These are phyloP conservation scores for Psilocybe tampanensis DNA, from an alignment of 768 basidiomycete genomes.

Conservation along the genomic window DNA sequence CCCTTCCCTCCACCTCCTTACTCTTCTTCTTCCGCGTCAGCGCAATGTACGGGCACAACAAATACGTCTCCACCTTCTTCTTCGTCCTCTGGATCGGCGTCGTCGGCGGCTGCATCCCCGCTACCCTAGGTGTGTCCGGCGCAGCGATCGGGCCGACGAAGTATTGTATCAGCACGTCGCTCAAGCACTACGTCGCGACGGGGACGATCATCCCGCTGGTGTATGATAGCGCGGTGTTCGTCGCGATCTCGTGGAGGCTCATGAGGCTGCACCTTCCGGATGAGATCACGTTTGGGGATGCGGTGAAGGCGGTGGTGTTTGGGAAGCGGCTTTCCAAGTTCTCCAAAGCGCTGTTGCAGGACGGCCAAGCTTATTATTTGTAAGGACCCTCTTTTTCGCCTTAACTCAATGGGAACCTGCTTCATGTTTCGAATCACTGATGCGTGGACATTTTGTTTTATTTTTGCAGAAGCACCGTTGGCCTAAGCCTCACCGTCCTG, in stretches of 20 bases:
- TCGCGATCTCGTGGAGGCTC: slow-evolving; percentile 31
- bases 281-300: not conserved
- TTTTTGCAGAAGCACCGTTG: slow-evolving; percentile 4
- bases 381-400: slow-evolving; percentile 14
- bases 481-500: not conserved
- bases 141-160: slow-evolving; percentile 4
- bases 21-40: slow-evolving; percentile 17
- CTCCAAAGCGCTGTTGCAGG: slow-evolving; percentile 24
- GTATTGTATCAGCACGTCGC: slow-evolving; percentile 1
- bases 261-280: slow-evolving; percentile 2
- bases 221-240: slow-evolving; percentile 30
- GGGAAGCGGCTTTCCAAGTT: slow-evolving; percentile 25
- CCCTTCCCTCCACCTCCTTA: slow-evolving; percentile 2
- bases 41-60: slow-evolving; percentile 9
- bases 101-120: not conserved
- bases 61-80: slow-evolving; percentile 7
- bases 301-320: slow-evolving; percentile 11
- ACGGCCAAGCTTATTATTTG: slow-evolving; percentile 37
- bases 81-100: slow-evolving; percentile 9
- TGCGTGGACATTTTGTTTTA: no score
- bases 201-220: slow-evolving; percentile 17
- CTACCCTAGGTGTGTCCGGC: not conserved
- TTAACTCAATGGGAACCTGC: no score
- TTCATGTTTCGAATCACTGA: not conserved
- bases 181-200: not conserved